Evolutionary conservation across 2,329 filamentous ascomycete species (phyloP), one percentile per base, ranked within the genome.

Genomic region (Diaporthe vexans): DNA sequence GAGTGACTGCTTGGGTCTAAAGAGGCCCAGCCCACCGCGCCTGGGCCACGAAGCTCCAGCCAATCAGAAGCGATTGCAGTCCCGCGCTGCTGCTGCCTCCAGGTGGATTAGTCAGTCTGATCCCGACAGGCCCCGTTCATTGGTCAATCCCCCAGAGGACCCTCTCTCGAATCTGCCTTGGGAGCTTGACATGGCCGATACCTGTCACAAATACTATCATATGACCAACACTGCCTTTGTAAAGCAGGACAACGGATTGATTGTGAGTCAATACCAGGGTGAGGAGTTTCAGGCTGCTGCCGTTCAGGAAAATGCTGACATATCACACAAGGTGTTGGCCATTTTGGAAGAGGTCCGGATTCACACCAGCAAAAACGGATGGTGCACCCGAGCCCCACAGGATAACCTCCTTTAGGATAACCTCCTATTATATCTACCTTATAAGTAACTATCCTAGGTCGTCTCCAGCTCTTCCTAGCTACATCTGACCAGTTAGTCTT

Each of bases 81-180:
- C 33, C 48, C 21, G 13, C 13, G n/a, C 48, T 17, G 24, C 63
- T 68, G 63, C 63, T 68, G 63, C 63, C 63, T 68, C 9, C 15
- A 19, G 33, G 63, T 68, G 63, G 46, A 68, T 68, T 68, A 68
- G 63, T 68, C 63, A 68, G 63, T 68, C n/a, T 11, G 7, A n/a
- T 15, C 46, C 24, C 1, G n/a, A 26, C 29, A 54, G 48, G 48
- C 63, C 63, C 26, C 4, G 3, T 26, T 29, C 63, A 68, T 68
- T 68, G 63, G 63, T 54, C 63, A 68, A 68, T 68, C 29, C 48
- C 21, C 4, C 3, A 8, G 0, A 52, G 46, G 29, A 40, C 21
- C 29, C 21, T 26, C 33, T 33, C 33, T 26, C 5, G 15, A 68
- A 37, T 68, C 63, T 68, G 63, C 63, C 63, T 68, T 21, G 46